These are phyloP conservation scores for Thielaviopsis euricoi DNA, from an alignment of 2,329 filamentous ascomycete species.

Conservation along the genomic window DNA sequence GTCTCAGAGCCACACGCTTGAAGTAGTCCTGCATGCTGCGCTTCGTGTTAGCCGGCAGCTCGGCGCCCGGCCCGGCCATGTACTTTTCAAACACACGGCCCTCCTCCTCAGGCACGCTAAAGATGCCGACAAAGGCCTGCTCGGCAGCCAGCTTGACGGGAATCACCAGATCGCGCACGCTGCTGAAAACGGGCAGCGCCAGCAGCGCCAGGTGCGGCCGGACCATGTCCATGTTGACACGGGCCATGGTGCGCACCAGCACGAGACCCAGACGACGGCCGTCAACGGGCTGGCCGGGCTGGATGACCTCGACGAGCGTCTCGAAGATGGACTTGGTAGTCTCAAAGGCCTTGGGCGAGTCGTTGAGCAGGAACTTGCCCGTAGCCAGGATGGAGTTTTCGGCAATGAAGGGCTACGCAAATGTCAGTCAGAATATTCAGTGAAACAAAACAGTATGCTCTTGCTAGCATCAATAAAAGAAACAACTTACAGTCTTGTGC, in stretches of 20 bases:
- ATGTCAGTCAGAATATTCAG: conserved; percentile 13
- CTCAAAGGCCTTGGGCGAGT: conserved; percentile 55
- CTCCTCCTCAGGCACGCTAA: conserved; percentile 80
- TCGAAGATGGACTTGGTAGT: conserved; percentile 66
- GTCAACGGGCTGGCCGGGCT: conserved; percentile 64
- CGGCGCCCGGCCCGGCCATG: conserved; percentile 50
- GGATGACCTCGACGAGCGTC: conserved; percentile 55
- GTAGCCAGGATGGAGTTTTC: conserved; percentile 81
- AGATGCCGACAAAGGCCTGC: conserved; percentile 81
- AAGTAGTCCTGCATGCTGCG: conserved; percentile 94
- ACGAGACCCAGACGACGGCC: conserved; percentile 76
- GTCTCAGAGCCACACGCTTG: conserved; percentile 71
- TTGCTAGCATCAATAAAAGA: too few relatives aligned
- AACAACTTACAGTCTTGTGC: conserved; percentile 50
- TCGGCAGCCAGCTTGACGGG: conserved; percentile 92
- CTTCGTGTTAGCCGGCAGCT: conserved; percentile 56
- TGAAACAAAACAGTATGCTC: too few relatives aligned
- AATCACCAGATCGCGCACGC: conserved; percentile 80
- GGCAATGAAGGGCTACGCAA: conserved; percentile 54
- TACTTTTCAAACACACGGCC: conserved; percentile 80
- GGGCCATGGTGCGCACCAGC: conserved; percentile 68
- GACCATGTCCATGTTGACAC: conserved; percentile 62
- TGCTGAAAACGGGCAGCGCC: conserved; percentile 72
- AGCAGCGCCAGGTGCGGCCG: conserved; percentile 67
- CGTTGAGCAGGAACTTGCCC: conserved; percentile 71